These are phyloP conservation scores for Podospora australis DNA, from an alignment of 495 filamentous ascomycete species.

Conservation along the genomic window DNA sequence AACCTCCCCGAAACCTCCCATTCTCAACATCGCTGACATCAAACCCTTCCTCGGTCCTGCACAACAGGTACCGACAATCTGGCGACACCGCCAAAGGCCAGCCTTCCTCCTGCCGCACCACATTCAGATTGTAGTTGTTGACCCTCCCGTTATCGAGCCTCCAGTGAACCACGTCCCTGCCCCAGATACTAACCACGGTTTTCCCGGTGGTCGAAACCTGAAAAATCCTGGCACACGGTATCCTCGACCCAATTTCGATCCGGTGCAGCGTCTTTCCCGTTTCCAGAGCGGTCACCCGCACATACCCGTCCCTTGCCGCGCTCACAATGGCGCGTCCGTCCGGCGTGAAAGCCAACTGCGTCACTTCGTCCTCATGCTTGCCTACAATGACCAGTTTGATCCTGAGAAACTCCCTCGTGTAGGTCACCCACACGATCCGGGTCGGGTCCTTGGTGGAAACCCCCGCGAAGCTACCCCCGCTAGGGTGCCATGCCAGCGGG, in stretches of 20 bases:
- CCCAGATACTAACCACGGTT: slow-evolving; percentile 23
- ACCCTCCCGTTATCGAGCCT: slow-evolving; percentile 11
- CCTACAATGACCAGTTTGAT: slow-evolving; percentile 2
- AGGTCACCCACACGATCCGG: slow-evolving; percentile 8
- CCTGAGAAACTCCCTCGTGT: not conserved
- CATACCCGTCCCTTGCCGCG: slow-evolving; percentile 18
- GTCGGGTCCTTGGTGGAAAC: slow-evolving; percentile 8
- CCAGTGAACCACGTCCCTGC: slow-evolving; percentile 23
- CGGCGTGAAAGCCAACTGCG: slow-evolving; percentile 17
- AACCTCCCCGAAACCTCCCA: slow-evolving; percentile 20
- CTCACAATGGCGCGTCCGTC: slow-evolving; percentile 16
- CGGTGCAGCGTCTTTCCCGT: slow-evolving; percentile 19
- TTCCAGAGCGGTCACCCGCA: slow-evolving; percentile 17
- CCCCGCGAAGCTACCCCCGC: slow-evolving; percentile 10
- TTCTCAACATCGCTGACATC: slow-evolving; percentile 23
- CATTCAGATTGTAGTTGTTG: slow-evolving; percentile 17
- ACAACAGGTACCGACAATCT: slow-evolving; percentile 21
- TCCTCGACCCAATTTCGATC: slow-evolving; percentile 15
- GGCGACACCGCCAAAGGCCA: slow-evolving; percentile 29
- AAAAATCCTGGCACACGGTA: slow-evolving; percentile 12
- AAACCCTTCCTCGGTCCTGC: slow-evolving; percentile 26
- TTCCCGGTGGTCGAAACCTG: slow-evolving; percentile 18
- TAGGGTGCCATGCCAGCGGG: slow-evolving; percentile 14
- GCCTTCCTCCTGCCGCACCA: slow-evolving; percentile 15
- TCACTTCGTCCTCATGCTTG: slow-evolving; percentile 18